These are phyloP conservation scores for Monosporascus sp. DNA, from an alignment of 2,329 filamentous ascomycete species.

Conservation along the genomic window DNA sequence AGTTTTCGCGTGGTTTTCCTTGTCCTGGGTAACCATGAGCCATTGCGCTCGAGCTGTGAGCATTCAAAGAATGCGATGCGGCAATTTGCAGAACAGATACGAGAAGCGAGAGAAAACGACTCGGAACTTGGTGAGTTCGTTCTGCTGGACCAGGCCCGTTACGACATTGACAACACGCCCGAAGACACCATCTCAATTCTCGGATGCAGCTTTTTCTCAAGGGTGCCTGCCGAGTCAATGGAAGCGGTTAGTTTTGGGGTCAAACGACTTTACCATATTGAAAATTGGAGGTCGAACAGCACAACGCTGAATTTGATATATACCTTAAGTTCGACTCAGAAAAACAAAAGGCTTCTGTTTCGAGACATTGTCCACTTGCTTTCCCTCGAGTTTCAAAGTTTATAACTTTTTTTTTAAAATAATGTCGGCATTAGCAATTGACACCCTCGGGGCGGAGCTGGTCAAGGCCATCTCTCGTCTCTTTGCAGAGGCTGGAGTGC, in stretches of 20 bases:
- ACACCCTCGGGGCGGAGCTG: too few species aligned
- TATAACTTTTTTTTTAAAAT: too few species aligned
- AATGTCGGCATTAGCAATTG: too few species aligned
- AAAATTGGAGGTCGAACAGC: conserved; percentile 32
- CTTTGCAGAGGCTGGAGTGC: not conserved
- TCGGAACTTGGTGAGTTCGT: conserved; percentile 32
- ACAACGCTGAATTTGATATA: conserved; percentile 30
- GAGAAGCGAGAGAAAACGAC: conserved; percentile 8
- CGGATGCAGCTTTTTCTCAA: conserved; percentile 46
- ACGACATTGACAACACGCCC: conserved; percentile 30
- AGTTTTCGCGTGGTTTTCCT: conserved; percentile 46
- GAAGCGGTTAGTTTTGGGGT: conserved; percentile 36
- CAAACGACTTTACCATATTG: conserved; percentile 49
- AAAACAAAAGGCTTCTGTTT: too few species aligned
- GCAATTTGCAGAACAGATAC: conserved; percentile 25
- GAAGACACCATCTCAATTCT: conserved; percentile 30
- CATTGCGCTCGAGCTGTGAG: conserved; percentile 38
- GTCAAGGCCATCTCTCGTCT: not conserved
- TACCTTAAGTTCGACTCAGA: too few species aligned
- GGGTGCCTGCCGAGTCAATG: conserved; percentile 31
- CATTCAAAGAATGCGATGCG: conserved; percentile 22
- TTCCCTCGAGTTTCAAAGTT: too few species aligned
- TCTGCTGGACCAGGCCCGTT: conserved; percentile 30
- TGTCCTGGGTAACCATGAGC: conserved; percentile 53
- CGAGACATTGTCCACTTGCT: too few species aligned